phyloP scores from a whole-genome alignment of 2,329 filamentous ascomycete species.

The Emericellopsis atlantica region DNA sequence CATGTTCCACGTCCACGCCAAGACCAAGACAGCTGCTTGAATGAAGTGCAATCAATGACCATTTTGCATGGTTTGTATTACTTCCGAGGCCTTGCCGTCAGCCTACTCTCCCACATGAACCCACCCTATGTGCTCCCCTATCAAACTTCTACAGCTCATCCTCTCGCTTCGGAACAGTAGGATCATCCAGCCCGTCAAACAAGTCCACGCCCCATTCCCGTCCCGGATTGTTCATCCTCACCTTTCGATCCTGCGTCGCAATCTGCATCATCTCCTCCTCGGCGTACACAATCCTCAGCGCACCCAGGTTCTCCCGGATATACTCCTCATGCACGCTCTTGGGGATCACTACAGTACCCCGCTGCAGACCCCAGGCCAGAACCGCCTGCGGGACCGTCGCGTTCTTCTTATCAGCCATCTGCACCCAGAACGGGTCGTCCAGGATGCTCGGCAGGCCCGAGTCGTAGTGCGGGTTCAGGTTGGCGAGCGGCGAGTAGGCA shows the following conservation, averaged over 20 bases:
- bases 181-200: constrained; percentile 25
- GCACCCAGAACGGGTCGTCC: constrained; percentile 37
- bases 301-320: constrained; percentile 30
- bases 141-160: neutral
- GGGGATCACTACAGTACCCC: constrained; percentile 48
- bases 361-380: constrained; percentile 48
- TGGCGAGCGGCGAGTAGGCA: constrained; percentile 40
- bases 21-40: neutral
- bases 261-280: constrained; percentile 18
- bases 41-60: neutral
- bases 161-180: constrained; percentile 9
- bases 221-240: constrained; percentile 22
- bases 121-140: too few species aligned
- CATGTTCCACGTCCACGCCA: constrained; percentile 4
- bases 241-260: constrained; percentile 12
- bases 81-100: too few species aligned
- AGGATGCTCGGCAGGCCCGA: constrained; percentile 31
- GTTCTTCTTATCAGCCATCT: constrained; percentile 45
- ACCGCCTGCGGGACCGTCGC: constrained; percentile 53
- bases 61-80: too few species aligned
- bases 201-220: constrained; percentile 23
- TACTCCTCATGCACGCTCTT: constrained; percentile 34
- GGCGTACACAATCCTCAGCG: constrained; percentile 16
- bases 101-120: too few species aligned
- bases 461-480: constrained; percentile 2